Percentiles rank a stretch among this genome's conserved stretches.
Evolutionary conservation across 116 monocot genomes (phyloP).

Genomic region (Cymodocea nodosa): DNA sequence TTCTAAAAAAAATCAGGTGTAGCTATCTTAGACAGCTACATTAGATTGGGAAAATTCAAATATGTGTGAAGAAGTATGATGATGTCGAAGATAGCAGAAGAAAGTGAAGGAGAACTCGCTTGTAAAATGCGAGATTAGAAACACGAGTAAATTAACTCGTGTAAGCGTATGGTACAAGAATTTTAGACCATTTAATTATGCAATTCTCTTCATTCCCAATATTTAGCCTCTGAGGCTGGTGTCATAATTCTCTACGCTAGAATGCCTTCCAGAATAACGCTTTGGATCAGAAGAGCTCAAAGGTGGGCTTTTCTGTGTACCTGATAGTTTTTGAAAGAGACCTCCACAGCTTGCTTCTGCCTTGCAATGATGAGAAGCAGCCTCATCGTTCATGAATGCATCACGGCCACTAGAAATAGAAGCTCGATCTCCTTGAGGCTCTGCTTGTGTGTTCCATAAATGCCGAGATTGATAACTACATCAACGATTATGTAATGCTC

Average conservation of each 20-base stretch:
- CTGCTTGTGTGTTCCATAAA: slow-evolving; percentile 51
- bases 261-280: slow-evolving; percentile 27
- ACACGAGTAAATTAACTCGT: no score
- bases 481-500: background rate
- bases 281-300: slow-evolving; percentile 28
- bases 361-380: slow-evolving; percentile 17
- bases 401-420: slow-evolving; percentile 52
- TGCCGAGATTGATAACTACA: slow-evolving; percentile 53
- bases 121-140: no score
- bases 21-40: no score
- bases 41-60: no score
- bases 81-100: background rate
- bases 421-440: slow-evolving; percentile 52
- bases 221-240: slow-evolving; percentile 49
- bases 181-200: slow-evolving; percentile 13
- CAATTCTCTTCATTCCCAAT: slow-evolving; percentile 25
- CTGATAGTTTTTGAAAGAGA: slow-evolving; percentile 20
- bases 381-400: slow-evolving; percentile 16
- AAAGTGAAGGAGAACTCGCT: no score
- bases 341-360: slow-evolving; percentile 32
- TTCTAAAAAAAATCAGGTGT: no score
- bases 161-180: background rate
- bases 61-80: no score
- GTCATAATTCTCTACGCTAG: slow-evolving; percentile 45
- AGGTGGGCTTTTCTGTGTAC: slow-evolving; percentile 34